These are phyloP conservation scores for Rhodomyrtus psidioides DNA, from an alignment of 441 rosid species.

Conservation along the genomic window DNA sequence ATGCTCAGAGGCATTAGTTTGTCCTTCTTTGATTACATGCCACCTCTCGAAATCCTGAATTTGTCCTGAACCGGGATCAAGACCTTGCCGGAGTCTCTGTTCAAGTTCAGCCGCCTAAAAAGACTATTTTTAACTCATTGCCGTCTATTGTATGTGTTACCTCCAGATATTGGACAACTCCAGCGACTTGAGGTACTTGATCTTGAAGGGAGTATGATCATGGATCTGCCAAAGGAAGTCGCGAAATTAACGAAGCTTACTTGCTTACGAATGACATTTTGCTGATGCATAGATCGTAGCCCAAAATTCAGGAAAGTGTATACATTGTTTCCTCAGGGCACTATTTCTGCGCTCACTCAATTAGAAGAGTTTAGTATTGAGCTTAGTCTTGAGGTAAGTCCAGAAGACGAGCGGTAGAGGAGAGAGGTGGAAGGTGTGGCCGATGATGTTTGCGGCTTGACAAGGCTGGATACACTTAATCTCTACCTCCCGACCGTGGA, in stretches of 20 bases:
- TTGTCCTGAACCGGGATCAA: slow-evolving; percentile 6
- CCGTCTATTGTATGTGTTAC: background rate
- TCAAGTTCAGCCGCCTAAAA: background rate
- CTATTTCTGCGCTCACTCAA: background rate
- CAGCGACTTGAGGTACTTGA: slow-evolving; percentile 17
- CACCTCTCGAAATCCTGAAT: slow-evolving; percentile 8
- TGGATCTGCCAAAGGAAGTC: background rate
- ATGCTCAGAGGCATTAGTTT: slow-evolving; percentile 1
- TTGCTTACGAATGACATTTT: slow-evolving; percentile 7
- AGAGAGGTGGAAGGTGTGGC: background rate
- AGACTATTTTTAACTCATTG: slow-evolving; percentile 6
- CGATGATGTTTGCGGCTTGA: background rate
- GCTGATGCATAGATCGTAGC: too few relatives aligned
- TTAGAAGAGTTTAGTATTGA: slow-evolving; percentile 3
- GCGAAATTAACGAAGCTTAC: background rate
- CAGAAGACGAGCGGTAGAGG: background rate
- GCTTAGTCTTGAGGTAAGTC: slow-evolving; percentile 4
- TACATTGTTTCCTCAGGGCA: background rate
- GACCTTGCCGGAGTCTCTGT: slow-evolving; percentile 10
- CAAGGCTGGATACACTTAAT: background rate
- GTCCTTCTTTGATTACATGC: slow-evolving; percentile 9
- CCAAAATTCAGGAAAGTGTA: background rate
- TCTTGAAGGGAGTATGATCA: slow-evolving; percentile 10
- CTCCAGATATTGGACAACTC: slow-evolving; percentile 12
- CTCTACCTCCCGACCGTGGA: background rate